Percentiles rank a stretch among this genome's conserved stretches.
Conservation (phyloP, 2,329 filamentous ascomycete species). For the Penicillium thymicola region DNA sequence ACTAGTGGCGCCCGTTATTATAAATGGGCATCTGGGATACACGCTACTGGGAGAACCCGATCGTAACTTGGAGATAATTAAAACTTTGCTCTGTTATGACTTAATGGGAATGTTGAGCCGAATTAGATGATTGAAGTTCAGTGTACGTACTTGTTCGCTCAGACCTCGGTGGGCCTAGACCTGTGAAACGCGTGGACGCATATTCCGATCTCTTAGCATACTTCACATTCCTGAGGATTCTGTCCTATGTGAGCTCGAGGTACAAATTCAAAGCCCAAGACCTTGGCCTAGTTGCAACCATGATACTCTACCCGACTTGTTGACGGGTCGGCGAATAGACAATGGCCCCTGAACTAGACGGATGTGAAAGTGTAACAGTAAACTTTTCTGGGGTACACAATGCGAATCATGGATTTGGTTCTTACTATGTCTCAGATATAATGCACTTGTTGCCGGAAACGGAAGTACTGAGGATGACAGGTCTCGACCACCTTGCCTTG, state of each 20-base stretch:
- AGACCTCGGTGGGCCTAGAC: background rate
- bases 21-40: constrained; percentile 2
- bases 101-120: background rate
- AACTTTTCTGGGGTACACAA: background rate
- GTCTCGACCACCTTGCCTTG: background rate
- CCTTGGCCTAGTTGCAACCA: background rate
- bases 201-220: background rate
- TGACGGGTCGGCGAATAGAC: background rate
- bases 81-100: background rate
- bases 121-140: background rate
- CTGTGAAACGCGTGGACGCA: background rate
- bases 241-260: background rate
- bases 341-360: background rate
- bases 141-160: background rate
- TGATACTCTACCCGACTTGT: background rate
- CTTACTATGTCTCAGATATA: background rate
- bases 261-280: background rate
- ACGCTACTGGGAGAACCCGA: background rate
- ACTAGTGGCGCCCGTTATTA: background rate
- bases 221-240: background rate
- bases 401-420: background rate
- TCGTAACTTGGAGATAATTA: background rate
- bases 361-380: background rate
- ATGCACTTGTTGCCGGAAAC: constrained; percentile 9
- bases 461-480: background rate